Evolutionary conservation across 2,329 filamentous ascomycete species (phyloP).

Genomic region (Daldinia eschscholtzii): DNA sequence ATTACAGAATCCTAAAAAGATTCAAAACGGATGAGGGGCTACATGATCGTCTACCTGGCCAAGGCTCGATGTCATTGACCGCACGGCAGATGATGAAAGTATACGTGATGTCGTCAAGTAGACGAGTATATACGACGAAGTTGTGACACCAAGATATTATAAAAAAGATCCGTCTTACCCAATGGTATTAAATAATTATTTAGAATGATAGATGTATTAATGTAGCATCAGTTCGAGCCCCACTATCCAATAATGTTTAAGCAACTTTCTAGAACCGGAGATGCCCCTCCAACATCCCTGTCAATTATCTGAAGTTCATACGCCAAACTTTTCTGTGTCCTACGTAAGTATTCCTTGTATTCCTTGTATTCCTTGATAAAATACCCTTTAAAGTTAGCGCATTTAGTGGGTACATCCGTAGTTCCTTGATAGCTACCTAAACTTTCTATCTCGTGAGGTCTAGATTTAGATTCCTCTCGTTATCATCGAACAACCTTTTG

Average conservation of each 20-base stretch:
- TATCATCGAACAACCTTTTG: conserved; percentile 35
- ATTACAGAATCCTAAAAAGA: conserved; percentile 13
- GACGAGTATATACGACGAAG: conserved; percentile 10
- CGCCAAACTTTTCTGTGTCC: conserved; percentile 30
- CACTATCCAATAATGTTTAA: conserved; percentile 37
- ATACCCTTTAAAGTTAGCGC: conserved; percentile 34
- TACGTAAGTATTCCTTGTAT: conserved; percentile 16
- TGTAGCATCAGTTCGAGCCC: conserved; percentile 13
- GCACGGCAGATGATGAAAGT: conserved; percentile 25
- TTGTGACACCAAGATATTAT: conserved; percentile 38
- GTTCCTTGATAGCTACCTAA: conserved; percentile 30
- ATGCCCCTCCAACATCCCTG: conserved; percentile 41
- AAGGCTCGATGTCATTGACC: conserved; percentile 20
- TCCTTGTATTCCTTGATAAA: conserved; percentile 21
- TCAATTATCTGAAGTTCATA: conserved; percentile 30
- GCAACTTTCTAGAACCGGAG: conserved; percentile 38
- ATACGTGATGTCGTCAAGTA: conserved; percentile 12
- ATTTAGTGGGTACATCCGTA: conserved; percentile 2
- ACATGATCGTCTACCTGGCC: conserved; percentile 6
- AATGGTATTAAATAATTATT: conserved; percentile 25
- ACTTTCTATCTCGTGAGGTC: conserved; percentile 26
- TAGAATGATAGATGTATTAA: conserved; percentile 11
- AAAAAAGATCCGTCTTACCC: conserved; percentile 24
- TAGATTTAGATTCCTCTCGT: conserved; percentile 40
- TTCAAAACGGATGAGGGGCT: conserved; percentile 14